These are phyloP conservation scores for Mucor velutinosus DNA, from an alignment of 371 early-diverging fungal genomes.

Conservation along the genomic window DNA sequence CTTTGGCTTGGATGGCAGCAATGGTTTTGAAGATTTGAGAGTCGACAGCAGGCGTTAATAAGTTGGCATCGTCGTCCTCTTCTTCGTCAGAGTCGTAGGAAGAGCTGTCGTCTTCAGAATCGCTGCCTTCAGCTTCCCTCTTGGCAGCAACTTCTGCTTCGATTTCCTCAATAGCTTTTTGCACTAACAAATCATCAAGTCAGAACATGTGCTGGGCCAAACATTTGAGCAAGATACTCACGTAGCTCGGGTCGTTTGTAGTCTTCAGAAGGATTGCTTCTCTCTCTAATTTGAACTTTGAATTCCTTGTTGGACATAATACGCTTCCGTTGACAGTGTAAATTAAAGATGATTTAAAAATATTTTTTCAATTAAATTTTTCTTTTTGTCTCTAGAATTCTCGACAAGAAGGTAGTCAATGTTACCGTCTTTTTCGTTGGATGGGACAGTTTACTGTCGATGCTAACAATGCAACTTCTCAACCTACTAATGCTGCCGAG, in stretches of 20 bases:
- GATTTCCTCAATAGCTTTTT: conserved; percentile 26
- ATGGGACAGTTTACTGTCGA: background rate
- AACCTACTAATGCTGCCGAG: no score
- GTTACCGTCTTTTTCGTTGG: background rate
- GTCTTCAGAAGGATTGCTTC: conserved; percentile 11
- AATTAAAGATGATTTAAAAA: background rate
- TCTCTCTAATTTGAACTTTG: conserved; percentile 19
- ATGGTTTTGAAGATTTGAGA: conserved; percentile 92
- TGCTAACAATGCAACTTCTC: no score
- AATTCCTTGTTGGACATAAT: background rate
- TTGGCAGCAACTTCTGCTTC: conserved; percentile 27
- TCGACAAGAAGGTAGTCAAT: background rate
- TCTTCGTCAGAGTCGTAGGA: conserved; percentile 45
- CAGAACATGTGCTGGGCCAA: background rate
- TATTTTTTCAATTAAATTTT: background rate
- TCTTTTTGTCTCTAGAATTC: background rate
- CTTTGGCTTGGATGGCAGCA: conserved; percentile 73
- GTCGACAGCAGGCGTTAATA: conserved; percentile 88
- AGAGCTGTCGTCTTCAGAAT: conserved; percentile 16
- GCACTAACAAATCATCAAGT: conserved; percentile 4
- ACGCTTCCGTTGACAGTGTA: background rate
- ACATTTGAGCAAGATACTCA: background rate
- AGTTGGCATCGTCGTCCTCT: conserved; percentile 88
- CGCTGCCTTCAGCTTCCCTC: background rate
- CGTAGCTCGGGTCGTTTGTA: conserved; percentile 27